Percentiles rank a stretch among this genome's conserved stretches.
phyloP scores from a whole-genome alignment of 805 yeast species.

The Candida oleophila region DNA sequence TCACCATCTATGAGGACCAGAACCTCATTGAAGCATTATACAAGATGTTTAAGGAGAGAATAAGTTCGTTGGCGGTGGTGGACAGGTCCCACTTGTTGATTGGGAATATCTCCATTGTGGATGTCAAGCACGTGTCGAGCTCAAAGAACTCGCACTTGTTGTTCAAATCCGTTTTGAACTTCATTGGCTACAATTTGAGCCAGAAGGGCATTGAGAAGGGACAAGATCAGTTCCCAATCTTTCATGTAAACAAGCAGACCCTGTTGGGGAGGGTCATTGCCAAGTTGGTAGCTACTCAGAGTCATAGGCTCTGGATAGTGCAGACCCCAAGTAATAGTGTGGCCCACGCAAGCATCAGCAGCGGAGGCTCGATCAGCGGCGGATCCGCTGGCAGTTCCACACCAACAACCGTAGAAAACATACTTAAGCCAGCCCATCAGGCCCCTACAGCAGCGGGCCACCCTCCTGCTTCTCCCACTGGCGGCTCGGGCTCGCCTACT shows the following conservation, averaged over 20 bases:
- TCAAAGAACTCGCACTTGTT: constrained; percentile 83
- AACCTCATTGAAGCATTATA: constrained; percentile 81
- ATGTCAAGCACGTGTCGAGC: constrained; percentile 83
- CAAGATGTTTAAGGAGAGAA: constrained; percentile 79
- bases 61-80: constrained; percentile 90
- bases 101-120: constrained; percentile 94
- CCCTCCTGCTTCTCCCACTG: constrained; percentile 9
- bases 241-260: constrained; percentile 80
- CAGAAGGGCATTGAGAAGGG: constrained; percentile 92
- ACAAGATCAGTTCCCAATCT: constrained; percentile 94
- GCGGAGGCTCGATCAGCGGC: not conserved
- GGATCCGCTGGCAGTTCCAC: constrained; percentile 4
- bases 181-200: constrained; percentile 80
- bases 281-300: constrained; percentile 89
- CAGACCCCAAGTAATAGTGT: constrained; percentile 28
- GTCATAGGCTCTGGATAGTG: constrained; percentile 87
- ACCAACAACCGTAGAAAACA: constrained; percentile 22
- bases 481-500: constrained; percentile 10
- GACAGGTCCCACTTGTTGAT: constrained; percentile 72
- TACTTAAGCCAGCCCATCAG: constrained; percentile 12
- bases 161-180: constrained; percentile 81
- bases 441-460: no score
- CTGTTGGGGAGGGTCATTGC: constrained; percentile 89
- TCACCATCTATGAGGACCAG: constrained; percentile 84
- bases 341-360: constrained; percentile 5